Evolutionary conservation across 257 asterid species (phyloP).

Genomic region (Petrea volubilis): DNA sequence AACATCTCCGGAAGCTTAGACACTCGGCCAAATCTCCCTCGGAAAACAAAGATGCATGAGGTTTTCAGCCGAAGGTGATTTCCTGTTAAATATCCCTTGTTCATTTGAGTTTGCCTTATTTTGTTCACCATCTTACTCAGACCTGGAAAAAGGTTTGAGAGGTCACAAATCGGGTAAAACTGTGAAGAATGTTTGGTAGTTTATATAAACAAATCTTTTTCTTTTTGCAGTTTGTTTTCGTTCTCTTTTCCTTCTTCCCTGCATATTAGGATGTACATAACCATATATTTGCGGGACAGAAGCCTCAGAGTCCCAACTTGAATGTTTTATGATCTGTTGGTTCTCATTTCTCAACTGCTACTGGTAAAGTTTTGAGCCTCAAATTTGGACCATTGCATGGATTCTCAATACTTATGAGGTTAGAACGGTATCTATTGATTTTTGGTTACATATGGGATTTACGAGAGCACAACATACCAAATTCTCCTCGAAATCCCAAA

Average conservation of each 20-base stretch:
- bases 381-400: neutral
- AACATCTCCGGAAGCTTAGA: slow-evolving; percentile 59
- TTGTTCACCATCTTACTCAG: neutral
- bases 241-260: slow-evolving; percentile 18
- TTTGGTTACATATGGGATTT: slow-evolving; percentile 5
- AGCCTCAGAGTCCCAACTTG: slow-evolving; percentile 6
- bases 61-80: slow-evolving; percentile 22
- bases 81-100: neutral
- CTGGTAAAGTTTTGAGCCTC: neutral
- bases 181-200: neutral
- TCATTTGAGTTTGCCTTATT: neutral
- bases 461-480: neutral
- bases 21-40: slow-evolving; percentile 27
- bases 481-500: slow-evolving; percentile 2
- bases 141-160: neutral
- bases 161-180: neutral
- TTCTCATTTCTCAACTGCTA: slow-evolving; percentile 1
- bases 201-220: neutral
- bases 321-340: slow-evolving; percentile 2
- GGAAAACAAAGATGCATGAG: slow-evolving; percentile 26
- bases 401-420: neutral
- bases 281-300: neutral
- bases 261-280: slow-evolving; percentile 19
- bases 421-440: too few relatives aligned
- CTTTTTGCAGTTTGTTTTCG: slow-evolving; percentile 16